Base-by-base conservation (phyloP, 1,284 basidiomycete species). In the Naganishia cerealis region DNA sequence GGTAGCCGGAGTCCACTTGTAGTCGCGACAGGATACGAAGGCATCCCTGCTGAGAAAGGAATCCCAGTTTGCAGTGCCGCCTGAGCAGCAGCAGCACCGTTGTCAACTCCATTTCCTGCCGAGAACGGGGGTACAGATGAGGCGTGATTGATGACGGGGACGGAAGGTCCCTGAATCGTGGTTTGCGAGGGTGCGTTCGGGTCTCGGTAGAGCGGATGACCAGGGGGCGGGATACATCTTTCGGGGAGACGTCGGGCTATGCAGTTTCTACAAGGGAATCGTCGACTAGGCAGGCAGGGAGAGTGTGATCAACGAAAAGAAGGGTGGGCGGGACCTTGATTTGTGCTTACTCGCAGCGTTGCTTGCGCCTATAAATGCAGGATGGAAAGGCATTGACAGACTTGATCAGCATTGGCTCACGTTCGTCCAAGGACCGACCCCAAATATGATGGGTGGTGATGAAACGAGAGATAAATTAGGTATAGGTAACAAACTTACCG, bases 201-300 rank as follows among this genome's bases (percentile, higher is more conserved):
- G 29, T 67, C 57, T 10, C 57, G 57, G 15, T 61, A 55, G 15
- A 40, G 67, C 29, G 54, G 52, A 15, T 56, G 53, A 42, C 67
- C 67, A 2, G 67, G 59, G n/a, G 67, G 67, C 0, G 67, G 67
- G 21, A 68, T 46, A 42, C 67, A 68, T 57, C 67, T 53, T 39
- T 68, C 67, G 5, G 67, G 67, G 3, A 68, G 50, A 1, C 67
- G 53, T 33, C 67, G 67, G n/a, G 61, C 59, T 40, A 68, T 68
- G 55, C 67, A 68, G 38, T 68, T 68, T 16, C 39, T 65, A 43
- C 67, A 68, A 6, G 67, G 67, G 38, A 68, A 68, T 43, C 61
- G 33, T 40, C 67, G 67, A 24, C 67, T 68, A 24, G n/a, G 10
- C n/a, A 12, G 8, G 21, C n/a, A 12, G 8, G 21, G 12, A 4